A percentile compares a stretch with the other conserved stretches of the same genome.
phyloP scores from a whole-genome alignment of 2,329 filamentous ascomycete genomes.

The Zalaria obscura region DNA sequence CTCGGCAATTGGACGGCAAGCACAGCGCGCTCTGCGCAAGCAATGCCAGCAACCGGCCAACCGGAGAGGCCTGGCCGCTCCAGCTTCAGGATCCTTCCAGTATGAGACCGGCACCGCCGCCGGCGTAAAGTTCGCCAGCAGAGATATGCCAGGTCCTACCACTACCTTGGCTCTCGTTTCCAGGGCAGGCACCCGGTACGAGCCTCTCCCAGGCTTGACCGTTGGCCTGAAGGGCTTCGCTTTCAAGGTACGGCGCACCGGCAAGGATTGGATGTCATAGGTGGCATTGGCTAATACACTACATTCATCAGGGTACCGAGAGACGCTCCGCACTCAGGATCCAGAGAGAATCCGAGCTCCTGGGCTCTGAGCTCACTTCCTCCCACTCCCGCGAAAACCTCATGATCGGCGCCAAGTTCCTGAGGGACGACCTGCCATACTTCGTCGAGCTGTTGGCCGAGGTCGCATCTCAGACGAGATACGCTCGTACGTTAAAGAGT shows the following conservation, averaged over 20 bases:
- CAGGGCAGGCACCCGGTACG: constrained; percentile 88
- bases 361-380: constrained; percentile 77
- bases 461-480: constrained; percentile 79
- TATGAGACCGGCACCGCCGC: constrained; percentile 78
- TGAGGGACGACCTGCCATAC: constrained; percentile 91
- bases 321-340: constrained; percentile 86
- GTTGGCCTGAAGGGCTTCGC: constrained; percentile 89
- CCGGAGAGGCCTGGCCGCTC: constrained; percentile 50
- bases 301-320: constrained; percentile 53
- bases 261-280: no score
- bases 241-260: constrained; percentile 60
- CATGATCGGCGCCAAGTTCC: constrained; percentile 85
- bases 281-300: no score
- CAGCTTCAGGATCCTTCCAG: constrained; percentile 62
- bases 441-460: constrained; percentile 92
- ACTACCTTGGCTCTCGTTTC: constrained; percentile 83
- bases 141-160: constrained; percentile 77
- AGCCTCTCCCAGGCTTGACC: constrained; percentile 77
- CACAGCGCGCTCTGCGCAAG: constrained; percentile 46
- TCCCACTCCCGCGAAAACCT: constrained; percentile 90
- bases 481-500: constrained; percentile 39
- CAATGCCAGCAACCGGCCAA: constrained; percentile 44
- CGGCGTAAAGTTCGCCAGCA: constrained; percentile 84
- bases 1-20: constrained; percentile 48
- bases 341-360: constrained; percentile 84